Conservation (phyloP, 208 protist species). For the Spironucleus salmonicida region DNA sequence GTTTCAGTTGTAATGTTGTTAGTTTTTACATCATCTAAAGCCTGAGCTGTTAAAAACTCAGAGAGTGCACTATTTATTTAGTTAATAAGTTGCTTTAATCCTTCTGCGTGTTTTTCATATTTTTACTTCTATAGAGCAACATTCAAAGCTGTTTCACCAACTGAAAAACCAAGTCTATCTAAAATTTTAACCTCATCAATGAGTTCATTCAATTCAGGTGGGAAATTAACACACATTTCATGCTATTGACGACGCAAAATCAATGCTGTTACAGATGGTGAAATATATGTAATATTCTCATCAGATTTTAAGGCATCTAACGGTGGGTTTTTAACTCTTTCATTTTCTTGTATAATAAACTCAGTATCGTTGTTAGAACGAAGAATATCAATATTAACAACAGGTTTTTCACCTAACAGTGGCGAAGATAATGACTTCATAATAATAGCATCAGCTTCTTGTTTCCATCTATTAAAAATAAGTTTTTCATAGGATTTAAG, state of each 20-base stretch:
- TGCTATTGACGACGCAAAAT: neutral
- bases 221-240: constrained; percentile 27
- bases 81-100: neutral
- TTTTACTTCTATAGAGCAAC: neutral
- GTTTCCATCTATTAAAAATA: neutral
- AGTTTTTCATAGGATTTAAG: neutral
- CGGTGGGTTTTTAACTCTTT: neutral
- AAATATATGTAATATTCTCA: constrained; percentile 6
- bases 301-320: neutral
- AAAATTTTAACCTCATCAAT: constrained; percentile 20
- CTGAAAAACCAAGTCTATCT: neutral
- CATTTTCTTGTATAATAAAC: neutral
- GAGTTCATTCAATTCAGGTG: neutral
- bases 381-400: neutral
- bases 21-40: neutral
- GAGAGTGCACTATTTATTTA: neutral
- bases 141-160: constrained; percentile 22
- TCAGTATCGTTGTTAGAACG: neutral
- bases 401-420: constrained; percentile 21
- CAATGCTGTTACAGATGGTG: constrained; percentile 10
- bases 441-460: constrained; percentile 8
- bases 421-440: constrained; percentile 1
- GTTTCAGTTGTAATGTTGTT: neutral
- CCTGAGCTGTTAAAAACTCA: neutral
- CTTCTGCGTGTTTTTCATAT: neutral